Evolutionary conservation across 1,284 basidiomycete species (phyloP), one percentile per base, ranked within the genome.

Genomic region (Volvariella volvacea): DNA sequence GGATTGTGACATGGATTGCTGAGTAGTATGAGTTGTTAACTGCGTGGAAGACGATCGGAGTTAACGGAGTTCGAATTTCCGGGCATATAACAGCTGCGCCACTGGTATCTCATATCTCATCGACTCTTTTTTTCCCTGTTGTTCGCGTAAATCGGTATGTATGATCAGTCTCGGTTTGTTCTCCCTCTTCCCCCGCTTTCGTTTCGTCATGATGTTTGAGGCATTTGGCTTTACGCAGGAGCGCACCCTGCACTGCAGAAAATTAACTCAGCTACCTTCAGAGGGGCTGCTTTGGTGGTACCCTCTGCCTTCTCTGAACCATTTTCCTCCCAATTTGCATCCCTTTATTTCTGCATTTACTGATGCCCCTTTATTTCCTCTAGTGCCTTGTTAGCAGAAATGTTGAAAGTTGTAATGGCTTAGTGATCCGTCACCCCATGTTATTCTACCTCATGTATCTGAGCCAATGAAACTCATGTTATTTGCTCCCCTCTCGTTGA

Each of bases 201-300:
- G n/a, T 36, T 36, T 46, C 50, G 32, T 60, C 43, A 80, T 83
- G 85, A 88, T 88, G 84, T 83, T 86, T 86, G 85, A 88, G 85
- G 85, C 84, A 88, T 88, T 88, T 88, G 84, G 85, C 85, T 88
- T 88, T 86, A 88, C 51, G 82, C 74, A 67, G 74, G 74, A 67
- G 63, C 57, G 53, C 50, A n/a, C 65, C 73, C 73, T 66, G 66
- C 68, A 61, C 52, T 71, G 70, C 64, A 70, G 69, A 73, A 67
- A 69, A 50, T 55, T 59, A 68, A 60, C 70, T 72, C 70, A 73
- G 70, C 70, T 73, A 73, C 70, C 70, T 73, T 71, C 68, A 65
- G 66, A 63, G 52, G 64, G 63, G 52, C 63, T 60, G 51, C 65
- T 64, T 70, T 66, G 65, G 65, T 55, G 25, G 25, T 12, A 28